phyloP scores from a whole-genome alignment of 495 filamentous ascomycete species.

The Hyphodiscus hymeniophilus region DNA sequence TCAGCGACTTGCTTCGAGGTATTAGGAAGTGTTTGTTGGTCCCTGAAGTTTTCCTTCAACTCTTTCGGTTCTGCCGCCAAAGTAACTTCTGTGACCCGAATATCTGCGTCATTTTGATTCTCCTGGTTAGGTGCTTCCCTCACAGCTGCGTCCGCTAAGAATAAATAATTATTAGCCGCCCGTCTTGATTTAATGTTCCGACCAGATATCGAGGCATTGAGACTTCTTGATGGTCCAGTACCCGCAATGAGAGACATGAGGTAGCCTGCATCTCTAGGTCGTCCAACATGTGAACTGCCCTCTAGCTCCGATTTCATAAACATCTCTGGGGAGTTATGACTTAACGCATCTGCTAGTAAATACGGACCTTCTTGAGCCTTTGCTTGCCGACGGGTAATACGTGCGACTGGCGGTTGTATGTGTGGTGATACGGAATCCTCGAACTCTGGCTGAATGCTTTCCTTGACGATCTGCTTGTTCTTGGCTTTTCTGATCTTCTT shows the following conservation, averaged over 20 bases:
- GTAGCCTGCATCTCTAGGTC: background rate
- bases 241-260: slow-evolving; percentile 16
- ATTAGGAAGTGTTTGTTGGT: background rate
- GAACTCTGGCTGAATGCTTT: background rate
- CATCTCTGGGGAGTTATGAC: no score
- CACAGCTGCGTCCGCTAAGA: slow-evolving; percentile 17
- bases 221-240: slow-evolving; percentile 4
- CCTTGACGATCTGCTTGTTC: slow-evolving; percentile 24
- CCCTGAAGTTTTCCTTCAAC: background rate
- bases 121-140: background rate
- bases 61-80: background rate
- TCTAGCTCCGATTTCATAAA: no score
- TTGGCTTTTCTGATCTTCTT: slow-evolving; percentile 23
- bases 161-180: slow-evolving; percentile 10
- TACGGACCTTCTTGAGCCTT: slow-evolving; percentile 43
- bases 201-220: background rate
- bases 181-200: background rate
- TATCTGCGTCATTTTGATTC: background rate
- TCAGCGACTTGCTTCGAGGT: slow-evolving; percentile 9
- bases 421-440: no score
- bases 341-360: background rate
- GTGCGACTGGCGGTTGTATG: slow-evolving; percentile 32
- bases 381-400: slow-evolving; percentile 23
- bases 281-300: background rate
- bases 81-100: background rate